Base-by-base conservation (phyloP, 352 stramenopile genomes). In the Globisporangium iwayamae region DNA sequence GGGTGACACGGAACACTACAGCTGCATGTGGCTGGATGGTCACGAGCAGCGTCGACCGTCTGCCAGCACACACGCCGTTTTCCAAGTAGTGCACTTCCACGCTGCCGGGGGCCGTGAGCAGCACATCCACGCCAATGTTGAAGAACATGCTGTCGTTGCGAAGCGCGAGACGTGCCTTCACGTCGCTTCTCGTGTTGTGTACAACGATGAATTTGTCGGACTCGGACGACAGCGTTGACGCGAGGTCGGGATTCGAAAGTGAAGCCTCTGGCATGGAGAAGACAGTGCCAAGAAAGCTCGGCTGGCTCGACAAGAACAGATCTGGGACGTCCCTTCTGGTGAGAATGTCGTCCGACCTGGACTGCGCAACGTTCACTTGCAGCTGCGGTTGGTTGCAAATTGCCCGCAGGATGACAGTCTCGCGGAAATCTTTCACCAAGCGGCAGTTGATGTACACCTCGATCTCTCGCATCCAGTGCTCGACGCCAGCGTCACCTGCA, bases 71-170 rank as follows among this genome's bases (percentile, higher is more conserved):
- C 22, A 94, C 70, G 7, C 82, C 83, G n/a, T 87, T 74, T 46
- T 93, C 82, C 46, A 92, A 55, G 28, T 87, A 66, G 45, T 90
- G 79, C 10, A 89, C 75, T 30, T 84, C 80, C 9, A 85, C 74
- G 3, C 62, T 61, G n/a, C 68, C 73, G 32, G 64, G 52, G 6
- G 72, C 55, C 7, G 73, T 85, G 50, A 78, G 55, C 39, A 60
- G 60, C 56, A 81, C 66, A 51, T 90, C 82, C 39, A 92, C 76
- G n/a, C 55, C 66, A 2, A 93, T 68, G 25, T 68, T 81, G 69
- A 96, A 96, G 66, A 96, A 96, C 72, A 96, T 81, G 46, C 80
- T 93, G 70, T 96, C 85, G 48, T 94, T 96, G 11, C 87, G 72
- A 38, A 96, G 63, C 0, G 87, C 87, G 18, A 96, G 68, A n/a